Percentiles rank a stretch among this genome's conserved stretches.
Conservation (phyloP, 2,329 filamentous ascomycete genomes). For the Lachnum nothofagi region DNA sequence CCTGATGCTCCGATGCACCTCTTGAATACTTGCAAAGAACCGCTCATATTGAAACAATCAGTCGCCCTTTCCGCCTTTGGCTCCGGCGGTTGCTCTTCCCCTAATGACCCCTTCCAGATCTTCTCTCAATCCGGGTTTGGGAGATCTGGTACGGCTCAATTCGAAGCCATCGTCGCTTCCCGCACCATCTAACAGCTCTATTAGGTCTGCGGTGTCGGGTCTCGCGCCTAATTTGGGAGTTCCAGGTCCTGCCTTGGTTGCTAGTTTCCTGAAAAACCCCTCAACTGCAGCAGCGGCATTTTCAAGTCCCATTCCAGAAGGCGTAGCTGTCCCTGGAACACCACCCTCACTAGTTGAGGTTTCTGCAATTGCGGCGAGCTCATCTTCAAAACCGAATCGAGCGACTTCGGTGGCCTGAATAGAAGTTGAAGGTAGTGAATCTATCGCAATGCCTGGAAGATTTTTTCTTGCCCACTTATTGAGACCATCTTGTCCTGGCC, state of each 20-base stretch:
- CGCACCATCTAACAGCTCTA: conserved; percentile 63
- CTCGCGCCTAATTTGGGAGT: conserved; percentile 42
- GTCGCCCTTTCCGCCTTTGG: conserved; percentile 26
- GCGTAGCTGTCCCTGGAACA: conserved; percentile 33
- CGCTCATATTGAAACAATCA: conserved; percentile 2
- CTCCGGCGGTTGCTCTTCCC: conserved; percentile 14
- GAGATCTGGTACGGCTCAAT: conserved; percentile 17
- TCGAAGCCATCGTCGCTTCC: conserved; percentile 49
- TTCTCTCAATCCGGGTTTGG: conserved; percentile 21
- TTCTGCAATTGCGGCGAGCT: conserved; percentile 41
- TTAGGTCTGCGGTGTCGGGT: conserved; percentile 56
- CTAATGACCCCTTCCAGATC: conserved; percentile 18
- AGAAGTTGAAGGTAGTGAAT: conserved; percentile 61
- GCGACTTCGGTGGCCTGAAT: conserved; percentile 57
- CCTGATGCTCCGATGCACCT: conserved; percentile 29
- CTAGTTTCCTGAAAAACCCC: conserved; percentile 82
- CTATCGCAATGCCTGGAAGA: conserved; percentile 70
- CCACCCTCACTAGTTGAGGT: conserved; percentile 20
- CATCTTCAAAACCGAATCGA: conserved; percentile 45
- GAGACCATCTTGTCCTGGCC: conserved; percentile 76
- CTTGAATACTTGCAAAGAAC: not conserved
- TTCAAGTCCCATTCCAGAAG: conserved; percentile 55
- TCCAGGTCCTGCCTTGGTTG: conserved; percentile 51
- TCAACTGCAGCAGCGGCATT: conserved; percentile 84
- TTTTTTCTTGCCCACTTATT: conserved; percentile 82